Percentiles rank a stretch among this genome's conserved stretches.
Conservation (phyloP, 163 green algal species). For the Chloromonas sp. region DNA sequence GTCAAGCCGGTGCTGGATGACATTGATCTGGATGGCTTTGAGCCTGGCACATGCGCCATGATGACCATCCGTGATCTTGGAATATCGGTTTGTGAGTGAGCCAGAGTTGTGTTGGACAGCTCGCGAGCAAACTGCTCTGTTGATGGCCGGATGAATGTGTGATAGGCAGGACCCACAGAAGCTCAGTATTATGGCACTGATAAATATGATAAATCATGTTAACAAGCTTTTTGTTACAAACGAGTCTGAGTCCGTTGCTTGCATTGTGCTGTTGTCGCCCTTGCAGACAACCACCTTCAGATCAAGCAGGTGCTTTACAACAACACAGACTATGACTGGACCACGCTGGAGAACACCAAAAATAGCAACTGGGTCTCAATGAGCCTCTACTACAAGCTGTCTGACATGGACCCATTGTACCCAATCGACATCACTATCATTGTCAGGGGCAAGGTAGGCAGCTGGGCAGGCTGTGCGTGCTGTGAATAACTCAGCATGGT, state of each 20-base stretch:
- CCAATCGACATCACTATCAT: constrained; percentile 28
- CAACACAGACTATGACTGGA: constrained; percentile 8
- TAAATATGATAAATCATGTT: too few species aligned
- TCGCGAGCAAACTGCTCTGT: neutral
- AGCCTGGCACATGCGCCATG: constrained; percentile 20
- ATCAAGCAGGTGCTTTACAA: constrained; percentile 39
- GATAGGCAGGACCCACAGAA: neutral
- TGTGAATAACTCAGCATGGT: neutral
- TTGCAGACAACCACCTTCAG: constrained; percentile 24
- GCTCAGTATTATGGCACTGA: too few species aligned
- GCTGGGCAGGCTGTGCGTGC: neutral
- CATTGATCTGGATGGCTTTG: constrained; percentile 17
- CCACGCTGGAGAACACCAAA: neutral
- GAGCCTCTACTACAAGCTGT: constrained; percentile 9
- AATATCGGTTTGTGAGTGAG: constrained; percentile 29
- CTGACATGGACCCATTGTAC: neutral
- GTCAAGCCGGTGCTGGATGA: constrained; percentile 5
- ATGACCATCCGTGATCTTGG: constrained; percentile 34
- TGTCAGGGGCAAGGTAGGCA: constrained; percentile 15
- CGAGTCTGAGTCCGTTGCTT: neutral
- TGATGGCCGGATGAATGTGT: neutral
- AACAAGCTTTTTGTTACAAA: neutral
- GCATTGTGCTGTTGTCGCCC: too few species aligned
- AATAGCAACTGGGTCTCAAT: constrained; percentile 29
- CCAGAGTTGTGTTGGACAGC: too few species aligned